Conservation (phyloP, 768 basidiomycete genomes). For the Agrocybe praecox region DNA sequence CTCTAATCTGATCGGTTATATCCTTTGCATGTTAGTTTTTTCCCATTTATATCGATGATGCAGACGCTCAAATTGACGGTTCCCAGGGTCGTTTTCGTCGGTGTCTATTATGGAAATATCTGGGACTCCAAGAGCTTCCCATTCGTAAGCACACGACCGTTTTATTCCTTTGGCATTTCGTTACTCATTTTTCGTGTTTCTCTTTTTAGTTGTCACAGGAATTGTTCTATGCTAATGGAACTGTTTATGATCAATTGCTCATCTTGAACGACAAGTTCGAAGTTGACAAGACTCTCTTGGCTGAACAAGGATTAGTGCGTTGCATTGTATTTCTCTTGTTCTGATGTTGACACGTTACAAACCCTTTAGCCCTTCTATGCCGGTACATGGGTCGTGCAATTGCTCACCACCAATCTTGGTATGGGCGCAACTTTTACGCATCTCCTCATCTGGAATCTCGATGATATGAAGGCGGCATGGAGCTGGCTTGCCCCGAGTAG, state of each 20-base stretch:
- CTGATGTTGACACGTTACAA: background rate
- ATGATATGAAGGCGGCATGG: conserved; percentile 46
- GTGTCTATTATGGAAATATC: conserved; percentile 55
- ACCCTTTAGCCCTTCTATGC: conserved; percentile 43
- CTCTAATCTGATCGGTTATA: conserved; percentile 48
- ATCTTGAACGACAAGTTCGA: conserved; percentile 49
- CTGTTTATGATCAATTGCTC: conserved; percentile 44
- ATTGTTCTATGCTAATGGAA: conserved; percentile 50
- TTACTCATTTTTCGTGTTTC: conserved; percentile 21
- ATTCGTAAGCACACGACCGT: conserved; percentile 20
- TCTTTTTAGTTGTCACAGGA: conserved; percentile 48
- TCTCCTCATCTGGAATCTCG: conserved; percentile 46
- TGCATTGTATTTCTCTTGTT: background rate
- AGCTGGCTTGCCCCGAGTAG: conserved; percentile 41
- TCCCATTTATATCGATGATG: background rate
- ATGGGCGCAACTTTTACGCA: conserved; percentile 52
- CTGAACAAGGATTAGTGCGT: conserved; percentile 39
- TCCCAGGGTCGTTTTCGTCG: conserved; percentile 43
- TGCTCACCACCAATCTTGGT: conserved; percentile 46
- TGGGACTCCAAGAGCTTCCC: conserved; percentile 46
- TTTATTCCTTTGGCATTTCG: background rate
- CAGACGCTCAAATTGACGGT: background rate
- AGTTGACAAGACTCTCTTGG: conserved; percentile 41
- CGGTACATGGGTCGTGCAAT: conserved; percentile 46
- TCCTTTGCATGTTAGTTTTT: conserved; percentile 46